Evolutionary conservation across 345 rosid species (phyloP).

Genomic region (Melastoma malabathricum): DNA sequence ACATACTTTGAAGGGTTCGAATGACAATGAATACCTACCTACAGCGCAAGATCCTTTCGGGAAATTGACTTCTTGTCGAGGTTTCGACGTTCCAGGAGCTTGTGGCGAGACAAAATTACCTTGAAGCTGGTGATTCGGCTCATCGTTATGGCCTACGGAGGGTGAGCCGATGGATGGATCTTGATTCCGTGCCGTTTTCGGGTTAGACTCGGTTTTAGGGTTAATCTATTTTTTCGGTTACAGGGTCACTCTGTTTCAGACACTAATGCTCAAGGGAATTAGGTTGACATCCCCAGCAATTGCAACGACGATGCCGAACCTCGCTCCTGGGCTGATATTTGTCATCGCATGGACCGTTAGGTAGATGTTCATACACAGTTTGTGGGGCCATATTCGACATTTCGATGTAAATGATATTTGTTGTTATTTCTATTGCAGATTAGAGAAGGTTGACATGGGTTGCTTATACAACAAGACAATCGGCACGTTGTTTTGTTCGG

Average conservation of each 20-base stretch:
- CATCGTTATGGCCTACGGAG: constrained; percentile 57
- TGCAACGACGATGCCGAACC: constrained; percentile 98
- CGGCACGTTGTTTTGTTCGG: constrained; percentile 66
- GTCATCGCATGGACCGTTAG: constrained; percentile 70
- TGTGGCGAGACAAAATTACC: constrained; percentile 52
- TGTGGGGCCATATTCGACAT: background rate
- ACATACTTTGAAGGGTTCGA: constrained; percentile 57
- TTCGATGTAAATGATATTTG: too few species aligned
- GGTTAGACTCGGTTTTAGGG: too few species aligned
- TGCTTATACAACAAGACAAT: constrained; percentile 69
- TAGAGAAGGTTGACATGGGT: constrained; percentile 67
- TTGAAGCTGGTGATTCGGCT: constrained; percentile 52
- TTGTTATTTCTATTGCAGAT: constrained; percentile 23
- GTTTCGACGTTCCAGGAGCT: constrained; percentile 31
- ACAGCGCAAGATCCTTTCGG: too few species aligned
- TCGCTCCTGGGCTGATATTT: constrained; percentile 80
- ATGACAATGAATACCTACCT: too few species aligned
- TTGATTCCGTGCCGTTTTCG: background rate
- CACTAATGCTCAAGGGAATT: constrained; percentile 62
- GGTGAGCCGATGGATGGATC: constrained; percentile 30
- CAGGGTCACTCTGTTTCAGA: constrained; percentile 78
- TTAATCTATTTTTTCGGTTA: constrained; percentile 1
- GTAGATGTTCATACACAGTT: constrained; percentile 13
- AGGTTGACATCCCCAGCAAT: constrained; percentile 73
- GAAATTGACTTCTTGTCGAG: too few species aligned